Evolutionary conservation across 75 land plant species (phyloP), one percentile per base, ranked within the genome.

Genomic region (Cryptomeria japonica): DNA sequence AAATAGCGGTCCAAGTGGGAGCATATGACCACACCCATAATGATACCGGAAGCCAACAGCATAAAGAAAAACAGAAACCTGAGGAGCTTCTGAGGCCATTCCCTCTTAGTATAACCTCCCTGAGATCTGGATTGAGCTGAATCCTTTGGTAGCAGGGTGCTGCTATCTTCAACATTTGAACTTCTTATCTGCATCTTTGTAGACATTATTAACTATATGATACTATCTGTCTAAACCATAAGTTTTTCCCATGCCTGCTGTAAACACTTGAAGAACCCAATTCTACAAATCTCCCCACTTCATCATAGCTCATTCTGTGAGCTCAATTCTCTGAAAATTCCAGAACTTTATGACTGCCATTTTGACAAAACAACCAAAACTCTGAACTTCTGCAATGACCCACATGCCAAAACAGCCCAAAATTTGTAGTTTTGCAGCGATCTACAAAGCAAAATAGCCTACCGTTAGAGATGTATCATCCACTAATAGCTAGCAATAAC

Each of bases 41-140:
- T 72, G 39, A 96, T 73, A n/a, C 92, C 94, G 14, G 90, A 32
- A 32, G 91, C 94, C 44, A 96, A 80, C 41, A 84, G 77, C 64
- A 95, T 56, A 88, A 93, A 93, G 70, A 94, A 64, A 34, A 86
- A 83, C 41, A 96, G 83, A 32, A 96, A 78, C 87, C 84, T 89
- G 46, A 90, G 86, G 6, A 93, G 55, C 84, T 91, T 93, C 28
- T 78, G 22, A 1, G 95, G 95, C 89, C 92, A 89, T 53, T 75
- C 88, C 86, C 86, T 90, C 42, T 51, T 87, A 80, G 0, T 72
- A 58, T 19, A 3, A 58, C 25, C 64, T 31, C 76, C 76, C 12
- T 25, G 31, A 10, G 34, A 72, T 31, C 76, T 72, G 11, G 34
- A 11, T 36, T 36, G 64, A 22, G 64, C 6, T 31, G 76, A 72